Evolutionary conservation across 1,139 yeast species (phyloP).

Genomic region (Suhomyces bokatorum): DNA sequence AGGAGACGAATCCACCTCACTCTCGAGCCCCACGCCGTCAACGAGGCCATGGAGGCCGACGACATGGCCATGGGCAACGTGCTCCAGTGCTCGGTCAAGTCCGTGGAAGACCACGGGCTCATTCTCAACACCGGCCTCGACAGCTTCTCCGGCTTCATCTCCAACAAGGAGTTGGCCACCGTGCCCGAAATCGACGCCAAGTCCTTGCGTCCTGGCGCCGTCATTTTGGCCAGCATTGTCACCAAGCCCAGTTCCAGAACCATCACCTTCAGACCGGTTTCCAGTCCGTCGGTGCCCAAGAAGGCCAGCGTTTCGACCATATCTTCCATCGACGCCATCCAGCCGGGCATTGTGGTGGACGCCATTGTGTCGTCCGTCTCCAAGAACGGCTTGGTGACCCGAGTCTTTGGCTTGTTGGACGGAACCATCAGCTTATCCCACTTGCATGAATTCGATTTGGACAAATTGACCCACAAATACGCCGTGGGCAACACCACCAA

Average conservation of each 20-base stretch:
- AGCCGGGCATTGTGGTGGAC: conserved; percentile 83
- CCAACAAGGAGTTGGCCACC: conserved; percentile 59
- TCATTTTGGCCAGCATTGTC: conserved; percentile 49
- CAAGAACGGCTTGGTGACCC: conserved; percentile 61
- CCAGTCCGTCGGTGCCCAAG: conserved; percentile 31
- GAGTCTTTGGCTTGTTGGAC: conserved; percentile 72
- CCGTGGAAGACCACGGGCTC: conserved; percentile 90
- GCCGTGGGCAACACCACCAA: conserved; percentile 65
- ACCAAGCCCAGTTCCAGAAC: conserved; percentile 57
- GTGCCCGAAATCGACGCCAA: conserved; percentile 23
- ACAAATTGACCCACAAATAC: conserved; percentile 59
- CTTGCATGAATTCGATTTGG: conserved; percentile 47
- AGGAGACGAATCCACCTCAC: conserved; percentile 69
- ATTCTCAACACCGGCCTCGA: conserved; percentile 69
- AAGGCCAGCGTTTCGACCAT: conserved; percentile 53
- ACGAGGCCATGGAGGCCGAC: conserved; percentile 58
- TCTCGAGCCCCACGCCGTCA: conserved; percentile 74
- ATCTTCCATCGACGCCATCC: conserved; percentile 71
- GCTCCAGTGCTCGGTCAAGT: conserved; percentile 73
- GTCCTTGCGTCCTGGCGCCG: conserved; percentile 40
- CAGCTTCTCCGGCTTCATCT: conserved; percentile 66
- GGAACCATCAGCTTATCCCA: conserved; percentile 74
- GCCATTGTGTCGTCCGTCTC: conserved; percentile 64
- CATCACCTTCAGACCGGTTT: conserved; percentile 54
- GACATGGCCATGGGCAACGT: conserved; percentile 64